Evolutionary conservation across 1,284 basidiomycete species (phyloP).

Genomic region (Ceratobasidium sp.): DNA sequence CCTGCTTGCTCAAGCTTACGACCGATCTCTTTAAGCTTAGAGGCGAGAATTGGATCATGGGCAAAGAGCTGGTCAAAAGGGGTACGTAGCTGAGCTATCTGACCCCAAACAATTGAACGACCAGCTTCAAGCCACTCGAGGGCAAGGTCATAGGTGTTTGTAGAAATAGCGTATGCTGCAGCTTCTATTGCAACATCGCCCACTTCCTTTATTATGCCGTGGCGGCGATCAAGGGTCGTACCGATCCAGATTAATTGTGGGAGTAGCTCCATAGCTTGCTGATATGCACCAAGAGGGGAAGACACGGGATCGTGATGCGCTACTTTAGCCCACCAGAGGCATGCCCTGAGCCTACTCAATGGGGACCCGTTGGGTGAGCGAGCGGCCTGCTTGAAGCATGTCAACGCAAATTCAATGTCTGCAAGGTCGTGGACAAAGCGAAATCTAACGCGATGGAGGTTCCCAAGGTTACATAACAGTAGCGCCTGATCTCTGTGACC

Average conservation of each 20-base stretch:
- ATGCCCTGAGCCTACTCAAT: neutral
- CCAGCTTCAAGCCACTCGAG: constrained; percentile 2
- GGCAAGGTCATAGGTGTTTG: neutral
- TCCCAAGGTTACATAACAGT: no score
- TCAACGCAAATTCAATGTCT: neutral
- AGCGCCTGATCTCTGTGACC: no score
- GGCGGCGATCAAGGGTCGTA: neutral
- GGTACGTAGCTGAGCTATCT: no score
- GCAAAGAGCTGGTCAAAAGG: neutral
- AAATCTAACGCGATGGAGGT: no score
- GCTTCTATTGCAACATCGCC: neutral
- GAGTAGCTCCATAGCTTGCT: neutral
- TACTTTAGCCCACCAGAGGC: neutral
- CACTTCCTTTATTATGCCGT: neutral
- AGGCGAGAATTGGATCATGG: neutral
- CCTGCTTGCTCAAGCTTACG: neutral
- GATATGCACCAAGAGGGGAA: neutral
- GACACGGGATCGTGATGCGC: no score
- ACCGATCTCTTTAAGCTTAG: neutral
- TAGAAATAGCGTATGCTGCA: neutral
- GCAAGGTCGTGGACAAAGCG: neutral
- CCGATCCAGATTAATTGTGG: neutral
- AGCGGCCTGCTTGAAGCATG: neutral
- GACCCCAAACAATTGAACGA: no score
- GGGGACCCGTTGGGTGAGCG: neutral